A percentile compares a stretch with the other conserved stretches of the same genome.
phyloP scores from a whole-genome alignment of 306 rosid species.

The Cicer arietinum region DNA sequence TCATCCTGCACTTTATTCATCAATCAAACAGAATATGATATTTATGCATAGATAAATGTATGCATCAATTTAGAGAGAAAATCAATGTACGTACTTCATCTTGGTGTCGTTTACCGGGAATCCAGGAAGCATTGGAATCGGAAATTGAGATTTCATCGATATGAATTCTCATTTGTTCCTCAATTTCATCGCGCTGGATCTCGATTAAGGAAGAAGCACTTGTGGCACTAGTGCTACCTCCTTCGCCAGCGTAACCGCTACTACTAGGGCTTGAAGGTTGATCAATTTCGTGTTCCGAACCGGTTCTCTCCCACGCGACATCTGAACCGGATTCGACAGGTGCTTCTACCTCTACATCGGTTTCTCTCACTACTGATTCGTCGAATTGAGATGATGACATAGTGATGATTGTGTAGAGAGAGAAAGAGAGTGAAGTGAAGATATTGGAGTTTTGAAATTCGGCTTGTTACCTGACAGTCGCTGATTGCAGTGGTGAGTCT shows the following conservation, averaged over 20 bases:
- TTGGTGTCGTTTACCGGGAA: constrained; percentile 76
- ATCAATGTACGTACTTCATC: constrained; percentile 65
- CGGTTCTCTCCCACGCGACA: constrained; percentile 52
- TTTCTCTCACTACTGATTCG: not conserved
- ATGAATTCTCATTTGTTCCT: constrained; percentile 47
- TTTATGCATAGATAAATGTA: constrained; percentile 10
- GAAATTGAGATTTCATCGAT: constrained; percentile 45
- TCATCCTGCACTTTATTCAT: constrained; percentile 87
- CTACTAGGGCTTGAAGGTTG: constrained; percentile 85
- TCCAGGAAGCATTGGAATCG: constrained; percentile 62
- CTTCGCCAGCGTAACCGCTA: constrained; percentile 90
- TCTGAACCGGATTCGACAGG: constrained; percentile 42
- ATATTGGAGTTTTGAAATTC: constrained; percentile 18
- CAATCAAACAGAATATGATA: constrained; percentile 52
- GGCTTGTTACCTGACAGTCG: constrained; percentile 41
- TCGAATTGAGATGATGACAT: constrained; percentile 42
- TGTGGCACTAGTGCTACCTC: constrained; percentile 61
- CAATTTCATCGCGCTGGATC: constrained; percentile 47
- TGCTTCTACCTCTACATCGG: constrained; percentile 39
- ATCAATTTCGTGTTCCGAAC: constrained; percentile 67
- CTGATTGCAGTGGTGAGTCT: constrained; percentile 38
- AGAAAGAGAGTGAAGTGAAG: not conserved
- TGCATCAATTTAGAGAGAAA: not conserved
- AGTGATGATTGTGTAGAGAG: constrained; percentile 2
- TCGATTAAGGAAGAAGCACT: constrained; percentile 67